Evolutionary conservation across 768 basidiomycete genomes (phyloP), one percentile per base, ranked within the genome.

Genomic region (Phanerodontia chrysosporium): DNA sequence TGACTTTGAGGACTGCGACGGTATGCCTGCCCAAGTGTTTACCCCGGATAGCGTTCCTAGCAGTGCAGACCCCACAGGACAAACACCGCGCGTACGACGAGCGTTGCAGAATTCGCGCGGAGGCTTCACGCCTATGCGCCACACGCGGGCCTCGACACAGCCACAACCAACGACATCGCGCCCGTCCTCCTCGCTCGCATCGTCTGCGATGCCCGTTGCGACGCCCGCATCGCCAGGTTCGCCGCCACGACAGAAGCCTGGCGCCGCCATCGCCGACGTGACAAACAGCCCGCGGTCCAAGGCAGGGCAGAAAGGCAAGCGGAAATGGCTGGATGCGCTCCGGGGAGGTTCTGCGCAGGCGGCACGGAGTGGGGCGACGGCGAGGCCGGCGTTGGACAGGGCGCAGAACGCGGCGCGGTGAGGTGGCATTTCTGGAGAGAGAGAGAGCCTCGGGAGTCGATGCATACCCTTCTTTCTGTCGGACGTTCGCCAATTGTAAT

Each of bases 261-360:
- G n/a, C 12, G 63, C 73, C 25, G 45, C 73, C 14, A 79, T 81
- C 49, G 72, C 74, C 24, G 87, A 90, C 65, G 81, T 88, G 56
- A 89, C 87, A 25, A 90, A 90, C 66, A 87, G 81, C 64, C 86
- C 86, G 18, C 66, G 62, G 2, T 55, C 65, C 36, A 48, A 52
- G 48, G 28, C 59, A 44, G 51, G 30, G 14, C 82, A 83, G 64
- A 75, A 76, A 46, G 72, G 76, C 35, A 86, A 87, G 69, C 78
- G 82, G 65, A 83, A 84, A 58, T 90, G 89, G 89, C 68, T 90
- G 21, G 86, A 84, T 13, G 89, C 86, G 72, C 85, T 89, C 62
- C 79, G 84, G 68, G 80, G 82, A 7, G 73, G 35, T 1, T 55
- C 68, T 21, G 58, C 62, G 5, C 51, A 59, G 13, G 58, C 58